Conservation (phyloP, 1,284 basidiomycete species). For the Fomitiporia mediterranea region DNA sequence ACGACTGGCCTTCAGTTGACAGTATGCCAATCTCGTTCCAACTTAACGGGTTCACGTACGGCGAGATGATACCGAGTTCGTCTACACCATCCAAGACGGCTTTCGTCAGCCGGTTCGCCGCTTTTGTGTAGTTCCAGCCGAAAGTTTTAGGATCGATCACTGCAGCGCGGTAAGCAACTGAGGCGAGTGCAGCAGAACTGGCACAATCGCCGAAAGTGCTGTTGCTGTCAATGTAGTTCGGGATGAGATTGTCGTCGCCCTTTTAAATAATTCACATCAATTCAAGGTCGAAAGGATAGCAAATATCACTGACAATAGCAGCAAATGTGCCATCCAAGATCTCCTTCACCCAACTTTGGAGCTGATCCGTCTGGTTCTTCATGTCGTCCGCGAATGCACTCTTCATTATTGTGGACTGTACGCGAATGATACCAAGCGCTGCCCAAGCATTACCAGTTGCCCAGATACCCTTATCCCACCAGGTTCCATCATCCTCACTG, state of each 20-base stretch:
- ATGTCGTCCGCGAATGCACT: constrained; percentile 32
- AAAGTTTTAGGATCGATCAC: constrained; percentile 24
- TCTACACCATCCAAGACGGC: constrained; percentile 25
- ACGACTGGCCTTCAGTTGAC: constrained; percentile 46
- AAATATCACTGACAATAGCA: constrained; percentile 35
- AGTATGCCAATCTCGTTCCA: constrained; percentile 34
- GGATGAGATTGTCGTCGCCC: constrained; percentile 25
- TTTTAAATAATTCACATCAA: too few species aligned
- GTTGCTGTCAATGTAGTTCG: constrained; percentile 31
- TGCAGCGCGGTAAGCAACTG: constrained; percentile 39
- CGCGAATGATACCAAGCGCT: constrained; percentile 39
- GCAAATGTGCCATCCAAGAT: constrained; percentile 44
- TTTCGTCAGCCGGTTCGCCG: constrained; percentile 22
- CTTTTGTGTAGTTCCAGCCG: constrained; percentile 25
- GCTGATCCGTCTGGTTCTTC: constrained; percentile 28
- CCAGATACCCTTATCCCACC: constrained; percentile 48
- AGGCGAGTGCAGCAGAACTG: constrained; percentile 40
- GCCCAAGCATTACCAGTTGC: constrained; percentile 45
- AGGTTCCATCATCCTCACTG: constrained; percentile 32
- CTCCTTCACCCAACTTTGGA: constrained; percentile 41
- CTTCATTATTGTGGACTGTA: constrained; percentile 42
- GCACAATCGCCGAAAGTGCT: constrained; percentile 41
- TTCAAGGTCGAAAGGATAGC: constrained; percentile 11
- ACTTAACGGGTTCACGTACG: constrained; percentile 44
- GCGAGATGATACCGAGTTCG: constrained; percentile 34